Conservation (phyloP, 768 basidiomycete species). For the Atractiella rhizophila region DNA sequence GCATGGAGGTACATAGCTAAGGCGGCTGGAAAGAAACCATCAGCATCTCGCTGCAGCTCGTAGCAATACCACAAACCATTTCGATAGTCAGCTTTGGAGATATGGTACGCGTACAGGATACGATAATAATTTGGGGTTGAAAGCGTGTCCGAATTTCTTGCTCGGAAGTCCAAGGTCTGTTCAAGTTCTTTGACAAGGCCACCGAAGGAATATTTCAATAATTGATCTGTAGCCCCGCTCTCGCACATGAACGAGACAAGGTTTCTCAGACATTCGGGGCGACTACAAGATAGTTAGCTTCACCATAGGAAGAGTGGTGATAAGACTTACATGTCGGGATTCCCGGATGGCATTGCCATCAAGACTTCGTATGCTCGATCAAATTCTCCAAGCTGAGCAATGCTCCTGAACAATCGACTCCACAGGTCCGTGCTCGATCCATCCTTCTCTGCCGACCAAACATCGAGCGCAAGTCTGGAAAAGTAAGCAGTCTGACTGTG, state of each 20-base stretch:
- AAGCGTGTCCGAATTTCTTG: conserved; percentile 73
- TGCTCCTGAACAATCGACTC: conserved; percentile 49
- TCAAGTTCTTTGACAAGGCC: conserved; percentile 70
- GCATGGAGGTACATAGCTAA: conserved; percentile 81
- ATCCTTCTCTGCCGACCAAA: too few species aligned
- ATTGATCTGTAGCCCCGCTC: conserved; percentile 45
- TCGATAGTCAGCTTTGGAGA: conserved; percentile 62
- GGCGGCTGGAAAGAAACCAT: conserved; percentile 34
- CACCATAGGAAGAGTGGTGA: conserved; percentile 1
- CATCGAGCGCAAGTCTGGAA: too few species aligned
- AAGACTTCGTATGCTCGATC: conserved; percentile 69
- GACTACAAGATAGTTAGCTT: conserved; percentile 28
- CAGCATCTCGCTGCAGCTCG: conserved; percentile 1
- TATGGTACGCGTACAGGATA: conserved; percentile 86
- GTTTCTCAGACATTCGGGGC: conserved; percentile 52
- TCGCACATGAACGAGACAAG: conserved; percentile 85
- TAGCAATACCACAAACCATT: conserved; percentile 37
- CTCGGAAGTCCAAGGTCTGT: conserved; percentile 65
- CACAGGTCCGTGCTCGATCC: conserved; percentile 52
- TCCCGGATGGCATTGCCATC: conserved; percentile 45
- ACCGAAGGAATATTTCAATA: conserved; percentile 54
- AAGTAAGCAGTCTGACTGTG: too few species aligned
- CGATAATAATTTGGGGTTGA: conserved; percentile 59
- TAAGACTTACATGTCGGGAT: conserved; percentile 35
- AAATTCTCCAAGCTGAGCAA: conserved; percentile 44